These are phyloP conservation scores for Parastagonospora avenae DNA, from an alignment of 2,329 filamentous ascomycete species.

Conservation along the genomic window DNA sequence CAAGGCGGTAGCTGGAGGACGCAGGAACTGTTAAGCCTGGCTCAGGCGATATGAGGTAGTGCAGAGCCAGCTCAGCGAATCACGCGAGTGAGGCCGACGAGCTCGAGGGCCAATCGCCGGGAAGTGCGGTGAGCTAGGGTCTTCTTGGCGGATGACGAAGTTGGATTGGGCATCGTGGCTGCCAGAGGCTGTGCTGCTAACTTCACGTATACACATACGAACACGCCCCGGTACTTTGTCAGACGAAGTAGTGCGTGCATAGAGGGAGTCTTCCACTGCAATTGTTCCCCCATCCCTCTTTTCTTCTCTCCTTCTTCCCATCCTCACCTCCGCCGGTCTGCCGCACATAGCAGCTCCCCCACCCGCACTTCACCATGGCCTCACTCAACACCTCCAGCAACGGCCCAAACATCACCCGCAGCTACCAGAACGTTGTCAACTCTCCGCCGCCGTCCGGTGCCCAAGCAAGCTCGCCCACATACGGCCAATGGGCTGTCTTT, in stretches of 20 bases:
- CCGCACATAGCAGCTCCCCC: slow-evolving; percentile 11
- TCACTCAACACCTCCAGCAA: slow-evolving; percentile 62
- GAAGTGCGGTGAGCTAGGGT: too few species aligned
- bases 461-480: slow-evolving; percentile 73
- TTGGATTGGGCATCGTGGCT: slow-evolving; percentile 2
- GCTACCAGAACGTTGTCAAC: slow-evolving; percentile 71
- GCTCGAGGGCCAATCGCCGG: not conserved
- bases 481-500: slow-evolving; percentile 92
- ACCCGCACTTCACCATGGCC: slow-evolving; percentile 69
- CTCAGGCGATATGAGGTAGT: slow-evolving; percentile 1
- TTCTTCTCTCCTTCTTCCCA: slow-evolving; percentile 1
- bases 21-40: not conserved
- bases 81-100: slow-evolving; percentile 4
- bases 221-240: slow-evolving; percentile 13
- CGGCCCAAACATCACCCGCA: slow-evolving; percentile 58
- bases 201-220: slow-evolving; percentile 11
- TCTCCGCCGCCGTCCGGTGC: slow-evolving; percentile 61
- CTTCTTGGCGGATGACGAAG: slow-evolving; percentile 7
- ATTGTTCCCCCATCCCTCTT: slow-evolving; percentile 3
- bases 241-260: slow-evolving; percentile 3
- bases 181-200: slow-evolving; percentile 13
- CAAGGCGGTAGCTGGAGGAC: not conserved
- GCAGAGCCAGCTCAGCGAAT: slow-evolving; percentile 4
- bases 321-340: not conserved
- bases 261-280: not conserved